Percentiles rank a stretch among this genome's conserved stretches.
These are phyloP conservation scores for Xerocomus potaroensis DNA, from an alignment of 768 basidiomycete genomes.

Conservation along the genomic window DNA sequence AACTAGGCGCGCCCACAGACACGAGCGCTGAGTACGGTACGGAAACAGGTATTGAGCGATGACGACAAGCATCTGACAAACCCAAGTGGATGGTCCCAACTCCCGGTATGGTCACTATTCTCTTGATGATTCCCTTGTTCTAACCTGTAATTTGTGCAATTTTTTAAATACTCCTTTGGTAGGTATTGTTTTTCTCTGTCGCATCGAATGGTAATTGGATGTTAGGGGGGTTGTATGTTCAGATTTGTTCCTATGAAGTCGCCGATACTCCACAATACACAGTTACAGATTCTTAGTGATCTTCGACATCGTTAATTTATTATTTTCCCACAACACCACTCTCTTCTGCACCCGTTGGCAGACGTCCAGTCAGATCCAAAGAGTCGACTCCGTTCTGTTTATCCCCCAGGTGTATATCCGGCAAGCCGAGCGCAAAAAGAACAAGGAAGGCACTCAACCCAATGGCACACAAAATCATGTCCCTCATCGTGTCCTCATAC, in stretches of 20 bases:
- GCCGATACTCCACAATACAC: too few relatives aligned
- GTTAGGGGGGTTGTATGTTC: too few relatives aligned
- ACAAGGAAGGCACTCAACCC: constrained; percentile 55
- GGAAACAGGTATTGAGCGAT: constrained; percentile 75
- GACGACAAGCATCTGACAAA: constrained; percentile 57
- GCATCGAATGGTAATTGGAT: constrained; percentile 3
- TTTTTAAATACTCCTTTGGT: neutral
- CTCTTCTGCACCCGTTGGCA: neutral
- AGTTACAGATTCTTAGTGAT: too few relatives aligned
- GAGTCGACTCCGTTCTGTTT: constrained; percentile 65
- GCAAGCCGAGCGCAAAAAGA: constrained; percentile 54
- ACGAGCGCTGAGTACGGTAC: constrained; percentile 53
- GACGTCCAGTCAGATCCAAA: constrained; percentile 18
- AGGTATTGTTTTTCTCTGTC: constrained; percentile 5
- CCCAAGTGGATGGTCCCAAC: constrained; percentile 53
- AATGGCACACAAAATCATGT: constrained; percentile 52
- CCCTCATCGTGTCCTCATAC: constrained; percentile 53
- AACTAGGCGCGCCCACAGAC: constrained; percentile 66
- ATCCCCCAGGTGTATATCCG: constrained; percentile 64
- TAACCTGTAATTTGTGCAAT: constrained; percentile 18
- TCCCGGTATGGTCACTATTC: neutral
- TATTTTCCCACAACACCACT: neutral
- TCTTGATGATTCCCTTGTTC: neutral
- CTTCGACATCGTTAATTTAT: too few relatives aligned
- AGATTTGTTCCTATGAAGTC: too few relatives aligned